Conservation (phyloP, 2,329 filamentous ascomycete species). For the Claviceps sp. region DNA sequence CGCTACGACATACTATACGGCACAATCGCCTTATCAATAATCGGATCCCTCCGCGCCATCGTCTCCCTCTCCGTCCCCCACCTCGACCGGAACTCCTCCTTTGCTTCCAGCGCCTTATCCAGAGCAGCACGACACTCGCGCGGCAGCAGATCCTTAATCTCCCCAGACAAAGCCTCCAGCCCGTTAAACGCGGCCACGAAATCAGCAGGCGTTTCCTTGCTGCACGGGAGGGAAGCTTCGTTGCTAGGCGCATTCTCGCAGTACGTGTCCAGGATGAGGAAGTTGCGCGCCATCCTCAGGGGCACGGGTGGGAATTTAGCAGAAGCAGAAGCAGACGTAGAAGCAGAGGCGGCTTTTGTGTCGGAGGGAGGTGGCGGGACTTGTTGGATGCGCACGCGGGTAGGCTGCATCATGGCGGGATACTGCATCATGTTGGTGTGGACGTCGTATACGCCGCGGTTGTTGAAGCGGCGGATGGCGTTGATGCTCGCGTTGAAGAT, state of each 20-base stretch:
- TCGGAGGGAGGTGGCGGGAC: conserved; percentile 30
- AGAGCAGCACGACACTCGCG: conserved; percentile 61
- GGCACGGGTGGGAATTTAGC: conserved; percentile 34
- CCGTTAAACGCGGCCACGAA: conserved; percentile 44
- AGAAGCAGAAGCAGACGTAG: conserved; percentile 9
- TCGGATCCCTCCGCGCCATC: conserved; percentile 35
- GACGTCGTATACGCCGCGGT: conserved; percentile 74
- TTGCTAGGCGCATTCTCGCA: conserved; percentile 38
- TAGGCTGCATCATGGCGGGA: conserved; percentile 79
- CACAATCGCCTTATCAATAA: conserved; percentile 52
- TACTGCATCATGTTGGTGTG: conserved; percentile 90
- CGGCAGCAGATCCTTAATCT: conserved; percentile 53
- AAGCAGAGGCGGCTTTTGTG: conserved; percentile 8
- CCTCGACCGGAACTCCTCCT: conserved; percentile 57
- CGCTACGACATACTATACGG: conserved; percentile 34
- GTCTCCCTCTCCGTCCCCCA: conserved; percentile 60
- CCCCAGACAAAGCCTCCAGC: conserved; percentile 48
- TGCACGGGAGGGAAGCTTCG: conserved; percentile 30
- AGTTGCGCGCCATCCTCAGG: conserved; percentile 39
- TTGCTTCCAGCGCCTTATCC: conserved; percentile 48
- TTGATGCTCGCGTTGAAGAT: conserved; percentile 71
- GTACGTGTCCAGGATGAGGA: conserved; percentile 40
- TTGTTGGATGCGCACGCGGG: conserved; percentile 70
- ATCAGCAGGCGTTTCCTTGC: conserved; percentile 28
- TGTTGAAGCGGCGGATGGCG: conserved; percentile 52